These are phyloP conservation scores for Neocucurbitaria cava DNA, from an alignment of 2,329 filamentous ascomycete genomes.

Conservation along the genomic window DNA sequence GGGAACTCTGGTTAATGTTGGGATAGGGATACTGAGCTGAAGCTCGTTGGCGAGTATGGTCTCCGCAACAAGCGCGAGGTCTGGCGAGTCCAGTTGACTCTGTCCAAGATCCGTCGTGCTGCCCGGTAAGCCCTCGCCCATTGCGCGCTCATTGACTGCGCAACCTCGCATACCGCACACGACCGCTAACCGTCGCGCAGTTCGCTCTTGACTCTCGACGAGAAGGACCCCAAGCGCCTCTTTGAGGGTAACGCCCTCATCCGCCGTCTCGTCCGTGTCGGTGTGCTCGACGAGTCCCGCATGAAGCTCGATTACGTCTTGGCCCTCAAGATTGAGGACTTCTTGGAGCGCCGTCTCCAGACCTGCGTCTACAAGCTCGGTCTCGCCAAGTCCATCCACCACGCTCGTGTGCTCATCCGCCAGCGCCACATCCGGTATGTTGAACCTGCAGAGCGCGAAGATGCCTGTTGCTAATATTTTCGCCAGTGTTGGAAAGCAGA, in stretches of 20 bases:
- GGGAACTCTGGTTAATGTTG: slow-evolving; percentile 72
- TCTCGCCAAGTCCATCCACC: slow-evolving; percentile 99
- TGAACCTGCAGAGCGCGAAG: neutral
- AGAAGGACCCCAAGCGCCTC: slow-evolving; percentile 99
- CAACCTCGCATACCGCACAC: slow-evolving; percentile 4
- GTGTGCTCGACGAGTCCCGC: slow-evolving; percentile 99
- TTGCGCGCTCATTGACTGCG: slow-evolving; percentile 17
- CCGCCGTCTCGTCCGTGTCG: slow-evolving; percentile 98
- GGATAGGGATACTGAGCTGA: slow-evolving; percentile 95
- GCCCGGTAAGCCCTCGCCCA: slow-evolving; percentile 75
- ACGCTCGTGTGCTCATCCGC: slow-evolving; percentile 99
- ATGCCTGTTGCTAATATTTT: slow-evolving; percentile 20
- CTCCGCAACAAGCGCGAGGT: slow-evolving; percentile 99
- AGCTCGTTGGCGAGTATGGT: slow-evolving; percentile 99
- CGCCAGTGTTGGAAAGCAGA: slow-evolving; percentile 94
- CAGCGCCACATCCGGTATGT: slow-evolving; percentile 92
- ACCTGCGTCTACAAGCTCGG: slow-evolving; percentile 99
- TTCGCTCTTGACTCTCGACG: slow-evolving; percentile 99
- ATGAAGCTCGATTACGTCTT: slow-evolving; percentile 99
- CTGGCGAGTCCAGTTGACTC: slow-evolving; percentile 98
- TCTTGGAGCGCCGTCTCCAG: slow-evolving; percentile 99
- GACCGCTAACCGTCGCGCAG: slow-evolving; percentile 57
- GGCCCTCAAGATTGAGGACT: slow-evolving; percentile 98
- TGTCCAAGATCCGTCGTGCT: slow-evolving; percentile 99
- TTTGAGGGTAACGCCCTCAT: slow-evolving; percentile 99